Base-by-base conservation (phyloP, 345 rosid genomes). In the Eucalyptus erythrocorys region DNA sequence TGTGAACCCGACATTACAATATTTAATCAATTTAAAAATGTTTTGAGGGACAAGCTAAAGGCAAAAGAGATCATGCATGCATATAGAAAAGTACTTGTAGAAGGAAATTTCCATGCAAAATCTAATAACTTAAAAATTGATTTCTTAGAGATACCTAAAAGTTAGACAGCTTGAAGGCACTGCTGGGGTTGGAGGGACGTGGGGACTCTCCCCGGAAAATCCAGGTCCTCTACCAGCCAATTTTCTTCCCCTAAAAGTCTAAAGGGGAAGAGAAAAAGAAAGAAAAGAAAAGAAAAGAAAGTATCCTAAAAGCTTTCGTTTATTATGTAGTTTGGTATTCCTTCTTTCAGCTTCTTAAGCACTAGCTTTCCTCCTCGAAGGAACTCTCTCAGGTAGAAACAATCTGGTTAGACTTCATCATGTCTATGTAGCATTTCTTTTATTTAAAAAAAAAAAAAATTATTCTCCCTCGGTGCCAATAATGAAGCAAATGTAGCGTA, bases 101-200 rank as follows among this genome's bases (percentile, higher is more conserved):
- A 21, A 21, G 47, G 47, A 76, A 76, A 76, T 76, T 13, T 21
- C 30, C 47, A 76, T 40, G 47, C 47, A 40, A 76, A 76, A 11
- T 19, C 84, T 22, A 76, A 76, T 40, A 6, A 40, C 22, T 49
- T 32, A 27, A 48, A 47, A 27, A 13, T 14, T 85, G 17, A 49
- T 85, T n/a, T 49, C 59, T 51, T 84, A 37, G 86, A 59, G 84
- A 81, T 64, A 49, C 90, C 90, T 42, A 85, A 92, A 90, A 91
- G 91, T 61, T 53, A 87, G 92, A 90, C 92, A 91, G 92, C 94
- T 92, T 91, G 93, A 88, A 89, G 47, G 94, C 93, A 92, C 93
- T 90, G 90, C 85, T 53, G 37, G 87, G 79, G 88, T 26, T 87
- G 48, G 59, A 71, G 88, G 59, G n/a, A 49, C 88, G 50, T 80